Conservation (phyloP, 1,284 basidiomycete species). For the Papiliotrema nemorosa region DNA sequence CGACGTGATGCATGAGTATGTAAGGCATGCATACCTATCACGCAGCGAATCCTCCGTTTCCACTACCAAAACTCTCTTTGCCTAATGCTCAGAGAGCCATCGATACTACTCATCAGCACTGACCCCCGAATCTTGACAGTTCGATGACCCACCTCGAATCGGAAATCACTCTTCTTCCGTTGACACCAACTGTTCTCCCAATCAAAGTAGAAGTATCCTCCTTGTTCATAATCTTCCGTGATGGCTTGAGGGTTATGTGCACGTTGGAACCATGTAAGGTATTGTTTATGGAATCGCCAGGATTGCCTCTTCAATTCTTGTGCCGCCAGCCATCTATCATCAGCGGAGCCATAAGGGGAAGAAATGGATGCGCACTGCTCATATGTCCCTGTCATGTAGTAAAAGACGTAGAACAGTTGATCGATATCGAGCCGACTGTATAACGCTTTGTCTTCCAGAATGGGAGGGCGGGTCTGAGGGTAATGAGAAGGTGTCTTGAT, state of each 20-base stretch:
- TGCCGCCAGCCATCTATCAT: conserved; percentile 80
- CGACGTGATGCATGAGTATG: too few relatives aligned
- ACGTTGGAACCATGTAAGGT: conserved; percentile 99
- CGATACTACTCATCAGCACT: not conserved
- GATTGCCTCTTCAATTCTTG: conserved; percentile 96
- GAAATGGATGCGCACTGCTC: conserved; percentile 66
- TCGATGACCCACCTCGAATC: conserved; percentile 66
- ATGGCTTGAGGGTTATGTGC: conserved; percentile 99
- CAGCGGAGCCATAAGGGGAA: not conserved
- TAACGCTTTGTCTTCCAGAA: conserved; percentile 78
- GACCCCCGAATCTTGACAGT: too few relatives aligned
- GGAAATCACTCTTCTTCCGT: conserved; percentile 95
- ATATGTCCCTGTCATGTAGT: conserved; percentile 95
- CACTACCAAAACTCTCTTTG: too few relatives aligned
- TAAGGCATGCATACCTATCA: too few relatives aligned
- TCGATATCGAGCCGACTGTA: conserved; percentile 95
- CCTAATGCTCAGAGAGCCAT: not conserved
- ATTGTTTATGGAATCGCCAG: conserved; percentile 99
- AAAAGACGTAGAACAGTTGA: conserved; percentile 98
- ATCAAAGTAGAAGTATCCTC: conserved; percentile 95
- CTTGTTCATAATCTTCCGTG: conserved; percentile 99
- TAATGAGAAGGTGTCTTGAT: conserved; percentile 92
- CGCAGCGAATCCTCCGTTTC: too few relatives aligned
- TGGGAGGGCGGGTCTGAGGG: conserved; percentile 78
- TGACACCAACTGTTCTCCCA: conserved; percentile 99